Percentiles rank a stretch among this genome's conserved stretches.
Conservation (phyloP, 352 stramenopile species). For the Phytophthora quininea region DNA sequence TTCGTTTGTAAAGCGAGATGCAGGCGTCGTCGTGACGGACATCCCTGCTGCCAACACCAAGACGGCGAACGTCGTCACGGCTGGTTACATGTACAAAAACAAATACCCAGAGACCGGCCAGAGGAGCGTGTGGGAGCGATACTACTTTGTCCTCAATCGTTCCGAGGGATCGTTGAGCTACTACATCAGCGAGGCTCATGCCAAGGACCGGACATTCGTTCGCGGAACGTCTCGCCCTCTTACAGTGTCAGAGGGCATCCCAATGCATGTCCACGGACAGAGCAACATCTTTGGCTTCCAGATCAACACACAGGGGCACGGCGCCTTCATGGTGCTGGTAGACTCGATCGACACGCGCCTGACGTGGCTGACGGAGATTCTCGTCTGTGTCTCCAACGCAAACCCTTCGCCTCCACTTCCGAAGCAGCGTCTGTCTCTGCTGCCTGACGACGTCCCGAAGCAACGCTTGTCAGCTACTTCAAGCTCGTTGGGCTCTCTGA, state of each 20-base stretch:
- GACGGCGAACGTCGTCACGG: slow-evolving; percentile 67
- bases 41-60: slow-evolving; percentile 47
- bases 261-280: slow-evolving; percentile 70
- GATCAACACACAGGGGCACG: slow-evolving; percentile 88
- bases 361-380: slow-evolving; percentile 83
- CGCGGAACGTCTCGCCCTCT: slow-evolving; percentile 76
- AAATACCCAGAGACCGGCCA: slow-evolving; percentile 85
- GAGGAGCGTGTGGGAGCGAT: slow-evolving; percentile 83
- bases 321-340: slow-evolving; percentile 84
- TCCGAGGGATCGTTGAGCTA: slow-evolving; percentile 78
- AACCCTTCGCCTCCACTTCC: slow-evolving; percentile 40
- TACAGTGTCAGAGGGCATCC: slow-evolving; percentile 84
- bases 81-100: slow-evolving; percentile 91
- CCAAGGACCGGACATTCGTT: slow-evolving; percentile 85
- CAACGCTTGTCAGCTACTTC: slow-evolving; percentile 39
- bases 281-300: slow-evolving; percentile 84
- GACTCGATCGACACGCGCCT: slow-evolving; percentile 86
- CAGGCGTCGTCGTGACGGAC: slow-evolving; percentile 68
- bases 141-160: slow-evolving; percentile 86
- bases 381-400: slow-evolving; percentile 62
- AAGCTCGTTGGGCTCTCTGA: slow-evolving; percentile 40
- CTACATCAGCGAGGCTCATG: slow-evolving; percentile 87
- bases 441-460: slow-evolving; percentile 49
- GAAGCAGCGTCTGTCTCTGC: slow-evolving; percentile 63
- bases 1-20: slow-evolving; percentile 78